Evolutionary conservation across 164 flowering plant genomes (phyloP).

Genomic region (Tetracentron sinense): DNA sequence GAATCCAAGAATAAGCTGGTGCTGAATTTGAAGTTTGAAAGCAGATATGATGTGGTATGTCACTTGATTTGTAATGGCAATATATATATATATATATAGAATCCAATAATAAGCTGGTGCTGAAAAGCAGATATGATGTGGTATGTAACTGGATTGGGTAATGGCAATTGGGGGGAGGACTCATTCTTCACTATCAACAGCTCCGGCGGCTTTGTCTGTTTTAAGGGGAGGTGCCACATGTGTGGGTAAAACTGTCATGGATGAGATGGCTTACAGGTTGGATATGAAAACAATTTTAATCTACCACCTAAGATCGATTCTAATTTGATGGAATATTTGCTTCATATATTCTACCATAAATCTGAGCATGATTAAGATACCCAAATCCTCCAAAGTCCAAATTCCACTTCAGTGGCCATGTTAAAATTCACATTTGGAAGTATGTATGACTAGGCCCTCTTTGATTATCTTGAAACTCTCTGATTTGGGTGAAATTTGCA

Average conservation of each 20-base stretch:
- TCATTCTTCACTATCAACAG: slow-evolving; percentile 64
- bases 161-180: slow-evolving; percentile 95
- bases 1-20: neutral
- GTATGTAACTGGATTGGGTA: slow-evolving; percentile 84
- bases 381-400: no score
- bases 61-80: no score
- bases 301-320: neutral
- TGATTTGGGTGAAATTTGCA: no score
- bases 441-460: no score
- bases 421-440: no score
- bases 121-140: slow-evolving; percentile 70
- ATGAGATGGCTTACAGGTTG: slow-evolving; percentile 98
- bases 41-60: no score
- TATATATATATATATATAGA: no score
- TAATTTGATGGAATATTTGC: neutral
- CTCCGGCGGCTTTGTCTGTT: slow-evolving; percentile 61
- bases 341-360: no score
- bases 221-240: slow-evolving; percentile 72
- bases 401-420: no score
- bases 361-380: no score
- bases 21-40: slow-evolving; percentile 12
- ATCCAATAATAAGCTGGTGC: slow-evolving; percentile 1
- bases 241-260: slow-evolving; percentile 91
- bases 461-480: no score
- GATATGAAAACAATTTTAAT: slow-evolving; percentile 2